These are phyloP conservation scores for Euphrasia confusa DNA, from an alignment of 257 asterid genomes.

Conservation along the genomic window DNA sequence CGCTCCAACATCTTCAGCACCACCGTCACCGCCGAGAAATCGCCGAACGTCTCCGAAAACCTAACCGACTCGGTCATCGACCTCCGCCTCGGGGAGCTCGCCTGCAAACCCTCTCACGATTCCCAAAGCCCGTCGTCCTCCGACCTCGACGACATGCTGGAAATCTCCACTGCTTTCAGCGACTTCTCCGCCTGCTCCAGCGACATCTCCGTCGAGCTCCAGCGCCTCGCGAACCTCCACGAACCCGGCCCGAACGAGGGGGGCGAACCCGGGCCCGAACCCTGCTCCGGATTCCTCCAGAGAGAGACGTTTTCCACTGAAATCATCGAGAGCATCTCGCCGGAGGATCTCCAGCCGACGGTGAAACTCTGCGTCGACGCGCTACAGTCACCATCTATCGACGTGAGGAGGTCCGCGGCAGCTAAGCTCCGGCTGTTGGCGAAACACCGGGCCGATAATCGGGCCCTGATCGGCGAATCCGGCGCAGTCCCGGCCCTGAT, in stretches of 20 bases:
- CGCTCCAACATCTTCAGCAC: slow-evolving; percentile 54
- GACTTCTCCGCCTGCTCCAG: slow-evolving; percentile 85
- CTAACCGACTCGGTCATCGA: slow-evolving; percentile 72
- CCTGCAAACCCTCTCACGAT: slow-evolving; percentile 34
- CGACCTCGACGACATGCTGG: slow-evolving; percentile 41
- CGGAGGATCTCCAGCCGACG: slow-evolving; percentile 88
- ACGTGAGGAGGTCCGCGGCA: slow-evolving; percentile 79
- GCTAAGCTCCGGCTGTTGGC: slow-evolving; percentile 76
- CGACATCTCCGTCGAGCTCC: slow-evolving; percentile 86
- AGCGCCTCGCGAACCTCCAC: slow-evolving; percentile 64
- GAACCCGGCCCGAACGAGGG: slow-evolving; percentile 33
- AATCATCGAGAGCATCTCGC: slow-evolving; percentile 74
- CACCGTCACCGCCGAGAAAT: slow-evolving; percentile 28
- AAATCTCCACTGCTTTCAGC: slow-evolving; percentile 63
- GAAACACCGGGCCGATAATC: slow-evolving; percentile 78
- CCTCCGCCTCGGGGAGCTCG: slow-evolving; percentile 66
- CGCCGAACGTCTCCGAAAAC: slow-evolving; percentile 39
- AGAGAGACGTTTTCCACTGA: slow-evolving; percentile 81
- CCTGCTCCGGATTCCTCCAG: slow-evolving; percentile 66
- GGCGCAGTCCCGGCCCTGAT: slow-evolving; percentile 76
- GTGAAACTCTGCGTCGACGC: slow-evolving; percentile 79
- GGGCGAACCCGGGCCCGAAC: slow-evolving; percentile 50
- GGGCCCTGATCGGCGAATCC: slow-evolving; percentile 80
- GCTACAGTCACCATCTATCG: slow-evolving; percentile 53
- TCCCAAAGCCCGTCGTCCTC: slow-evolving; percentile 33